Evolutionary conservation across 345 rosid genomes (phyloP), one percentile per base, ranked within the genome.

Genomic region (Aquilaria malaccensis): DNA sequence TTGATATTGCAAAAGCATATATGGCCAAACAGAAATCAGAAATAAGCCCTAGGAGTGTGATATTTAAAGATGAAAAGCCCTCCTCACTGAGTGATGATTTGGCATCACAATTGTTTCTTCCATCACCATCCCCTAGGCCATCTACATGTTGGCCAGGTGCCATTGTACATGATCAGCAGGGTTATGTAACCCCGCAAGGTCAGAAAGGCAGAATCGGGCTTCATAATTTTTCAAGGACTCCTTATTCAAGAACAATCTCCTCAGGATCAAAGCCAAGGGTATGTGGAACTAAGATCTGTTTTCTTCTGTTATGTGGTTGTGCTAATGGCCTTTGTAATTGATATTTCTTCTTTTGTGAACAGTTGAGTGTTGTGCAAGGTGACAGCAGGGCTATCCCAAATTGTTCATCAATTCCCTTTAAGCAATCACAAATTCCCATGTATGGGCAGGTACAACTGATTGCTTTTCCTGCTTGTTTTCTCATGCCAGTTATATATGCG

Each of bases 131-230:
- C 15, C 80, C 75, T 6, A 83, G 77, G 73, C 69, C 96, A 46
- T 77, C 83, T 29, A 56, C 79, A 52, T 64, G 86, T 67, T 94
- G 97, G 99, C 97, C 99, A n/a, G 99, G 95, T 75, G 81, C 95
- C 55, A 72, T 70, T 74, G 76, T 82, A 65, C 81, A 67, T 56
- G 91, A 84, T 78, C 86, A 72, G 58, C 62, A 5, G 67, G 80
- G 68, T 59, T 84, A 74, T 76, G 57, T 65, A 62, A 87, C 95
- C 61, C 96, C 97, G 61, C 88, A 61, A 66, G 83, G 76, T 69
- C 86, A 84, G 74, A 83, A 86, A 70, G 77, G 75, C 53, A 81
- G 81, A 70, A 64, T 66, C 56, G 84, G 85, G 72, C 79, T 79
- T 74, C 88, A 67, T 56, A 79, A 74, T 74, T 76, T 90, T 65